These are phyloP conservation scores for Annona cherimola DNA, from an alignment of 164 flowering plant species.

Conservation along the genomic window DNA sequence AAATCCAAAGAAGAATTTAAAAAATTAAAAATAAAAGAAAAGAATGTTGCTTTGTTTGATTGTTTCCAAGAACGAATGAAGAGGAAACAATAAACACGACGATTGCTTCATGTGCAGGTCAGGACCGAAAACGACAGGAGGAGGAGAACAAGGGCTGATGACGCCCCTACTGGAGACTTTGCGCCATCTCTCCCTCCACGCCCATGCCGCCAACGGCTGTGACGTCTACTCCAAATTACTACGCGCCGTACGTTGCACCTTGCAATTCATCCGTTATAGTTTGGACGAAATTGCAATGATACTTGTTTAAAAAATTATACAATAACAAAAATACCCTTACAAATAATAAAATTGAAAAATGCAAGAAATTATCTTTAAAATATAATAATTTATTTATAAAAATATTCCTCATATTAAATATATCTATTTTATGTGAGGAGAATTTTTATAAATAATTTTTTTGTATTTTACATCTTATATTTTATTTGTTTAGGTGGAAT, in stretches of 20 bases:
- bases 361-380: too few relatives aligned
- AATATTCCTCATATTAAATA: too few relatives aligned
- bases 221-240: constrained; percentile 36
- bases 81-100: neutral
- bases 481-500: too few relatives aligned
- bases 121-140: constrained; percentile 20
- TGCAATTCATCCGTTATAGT: neutral
- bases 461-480: too few relatives aligned
- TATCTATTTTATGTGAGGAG: too few relatives aligned
- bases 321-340: too few relatives aligned
- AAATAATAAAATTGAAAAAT: too few relatives aligned
- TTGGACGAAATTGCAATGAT: neutral
- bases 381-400: too few relatives aligned
- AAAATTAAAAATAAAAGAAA: neutral
- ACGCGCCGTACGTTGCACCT: constrained; percentile 35
- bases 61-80: neutral
- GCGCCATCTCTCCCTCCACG: constrained; percentile 39
- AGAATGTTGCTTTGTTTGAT: neutral
- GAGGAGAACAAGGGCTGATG: constrained; percentile 24
- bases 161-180: constrained; percentile 36
- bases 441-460: too few relatives aligned
- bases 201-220: constrained; percentile 36
- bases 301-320: too few relatives aligned
- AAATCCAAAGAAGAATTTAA: too few relatives aligned
- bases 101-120: constrained; percentile 12